Evolutionary conservation across 805 yeast species (phyloP), one percentile per base, ranked within the genome.

Genomic region (Kurtzmaniella fragi): DNA sequence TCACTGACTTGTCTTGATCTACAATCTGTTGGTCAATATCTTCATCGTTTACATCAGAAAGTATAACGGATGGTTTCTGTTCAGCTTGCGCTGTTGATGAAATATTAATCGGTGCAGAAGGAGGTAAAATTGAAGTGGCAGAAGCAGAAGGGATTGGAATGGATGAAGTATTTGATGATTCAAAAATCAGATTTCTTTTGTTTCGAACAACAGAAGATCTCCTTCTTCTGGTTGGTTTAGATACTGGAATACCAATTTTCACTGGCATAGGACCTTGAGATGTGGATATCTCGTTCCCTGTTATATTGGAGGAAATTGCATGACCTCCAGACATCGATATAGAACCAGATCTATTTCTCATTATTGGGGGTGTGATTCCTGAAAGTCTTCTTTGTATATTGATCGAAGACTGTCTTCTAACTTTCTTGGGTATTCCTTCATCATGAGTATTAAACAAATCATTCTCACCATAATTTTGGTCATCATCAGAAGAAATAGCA

Each of bases 181-280:
- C 46, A 1, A 35, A 45, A 6, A 52, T 40, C 40, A 17, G 12
- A 16, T 16, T 27, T 17, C 43, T 41, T 23, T 35, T 37, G 16
- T 27, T 37, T 20, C 38, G 43, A 16, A 42, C 35, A 6, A 41
- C 48, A 35, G 59, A 55, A 20, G 64, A 57, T 31, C 59, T 43
- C 36, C 71, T 54, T 38, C 64, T 52, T 29, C 55, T 59, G 14
- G 47, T 31, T 26, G 57, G 53, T 35, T 60, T 64, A 4, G 55
- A 48, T 9, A 52, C 42, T 1, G 73, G 73, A 23, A 68, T 63
- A n/a, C 60, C 67, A 38, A 67, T 68, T 28, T 58, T 55, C 30
- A 59, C 57, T 2, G 72, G 71, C 1, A 45, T 42, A n/a, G 42
- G 40, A 13, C 32, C 34, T 11, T 26, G 32, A 10, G 40, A 35